Conservation (phyloP, 306 rosid species). For the Acacia confusa region DNA sequence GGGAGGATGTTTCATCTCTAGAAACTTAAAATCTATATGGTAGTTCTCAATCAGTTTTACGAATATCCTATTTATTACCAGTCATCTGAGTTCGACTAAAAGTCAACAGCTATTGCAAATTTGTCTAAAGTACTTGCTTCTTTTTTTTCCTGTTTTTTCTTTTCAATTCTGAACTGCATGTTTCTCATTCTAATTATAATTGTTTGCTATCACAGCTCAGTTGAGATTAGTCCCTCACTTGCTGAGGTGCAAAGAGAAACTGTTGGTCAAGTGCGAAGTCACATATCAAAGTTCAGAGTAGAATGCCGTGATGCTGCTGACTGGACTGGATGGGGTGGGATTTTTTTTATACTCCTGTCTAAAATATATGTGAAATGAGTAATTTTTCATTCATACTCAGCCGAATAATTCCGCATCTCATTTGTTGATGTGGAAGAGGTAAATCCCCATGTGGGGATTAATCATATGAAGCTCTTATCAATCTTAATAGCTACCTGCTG, state of each 20-base stretch:
- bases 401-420: not conserved
- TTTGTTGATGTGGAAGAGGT: not conserved
- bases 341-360: constrained; percentile 16
- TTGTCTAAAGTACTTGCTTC: not conserved
- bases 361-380: not conserved
- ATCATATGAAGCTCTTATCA: not conserved
- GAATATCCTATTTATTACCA: constrained; percentile 20
- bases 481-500: not conserved
- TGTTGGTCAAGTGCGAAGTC: constrained; percentile 75
- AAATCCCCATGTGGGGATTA: not conserved
- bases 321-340: constrained; percentile 85
- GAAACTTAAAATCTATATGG: not conserved
- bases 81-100: constrained; percentile 6
- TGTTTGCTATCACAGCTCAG: constrained; percentile 69
- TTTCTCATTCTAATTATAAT: constrained; percentile 13
- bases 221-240: constrained; percentile 90
- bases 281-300: constrained; percentile 76
- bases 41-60: constrained; percentile 9
- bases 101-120: constrained; percentile 6
- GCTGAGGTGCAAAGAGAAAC: constrained; percentile 88
- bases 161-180: not conserved
- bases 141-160: not conserved
- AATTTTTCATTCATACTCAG: not conserved
- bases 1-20: not conserved
- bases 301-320: constrained; percentile 93